These are phyloP conservation scores for Aegilops tauschii DNA, from an alignment of 176 grass and related monocot genomes.

Conservation along the genomic window DNA sequence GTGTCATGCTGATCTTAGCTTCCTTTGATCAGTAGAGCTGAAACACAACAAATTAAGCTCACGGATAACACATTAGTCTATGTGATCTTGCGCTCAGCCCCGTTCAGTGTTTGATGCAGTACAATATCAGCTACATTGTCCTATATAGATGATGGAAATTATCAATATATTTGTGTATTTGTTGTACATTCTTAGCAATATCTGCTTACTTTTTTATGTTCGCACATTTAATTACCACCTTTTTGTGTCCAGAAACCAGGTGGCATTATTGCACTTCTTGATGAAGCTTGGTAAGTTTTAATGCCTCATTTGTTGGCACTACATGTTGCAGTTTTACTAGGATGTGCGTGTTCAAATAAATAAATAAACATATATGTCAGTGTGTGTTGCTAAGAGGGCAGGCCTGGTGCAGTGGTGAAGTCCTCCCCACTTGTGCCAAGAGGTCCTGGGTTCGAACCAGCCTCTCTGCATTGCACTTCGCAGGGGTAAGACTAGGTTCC, in stretches of 20 bases:
- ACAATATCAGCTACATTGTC: not conserved
- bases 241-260: slow-evolving; percentile 93
- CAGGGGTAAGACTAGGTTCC: too few relatives aligned
- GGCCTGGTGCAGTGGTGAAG: too few relatives aligned
- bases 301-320: slow-evolving; percentile 7
- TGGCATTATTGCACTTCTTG: slow-evolving; percentile 88
- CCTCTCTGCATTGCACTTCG: too few relatives aligned
- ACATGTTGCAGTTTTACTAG: slow-evolving; percentile 12
- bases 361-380: not conserved
- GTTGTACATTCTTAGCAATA: slow-evolving; percentile 18
- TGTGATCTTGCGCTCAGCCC: slow-evolving; percentile 2
- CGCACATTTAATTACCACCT: slow-evolving; percentile 16
- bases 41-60: not conserved
- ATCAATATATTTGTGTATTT: slow-evolving; percentile 7
- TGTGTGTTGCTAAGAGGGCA: not conserved
- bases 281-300: slow-evolving; percentile 88
- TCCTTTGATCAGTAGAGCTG: slow-evolving; percentile 5
- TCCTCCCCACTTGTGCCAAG: too few relatives aligned
- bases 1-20: slow-evolving; percentile 10
- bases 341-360: not conserved
- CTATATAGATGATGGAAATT: slow-evolving; percentile 17
- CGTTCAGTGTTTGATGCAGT: not conserved
- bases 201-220: slow-evolving; percentile 19
- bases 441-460: too few relatives aligned
- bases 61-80: slow-evolving; percentile 2